phyloP scores from a whole-genome alignment of 2,329 filamentous ascomycete genomes.

The Colletotrichum tropicicola region DNA sequence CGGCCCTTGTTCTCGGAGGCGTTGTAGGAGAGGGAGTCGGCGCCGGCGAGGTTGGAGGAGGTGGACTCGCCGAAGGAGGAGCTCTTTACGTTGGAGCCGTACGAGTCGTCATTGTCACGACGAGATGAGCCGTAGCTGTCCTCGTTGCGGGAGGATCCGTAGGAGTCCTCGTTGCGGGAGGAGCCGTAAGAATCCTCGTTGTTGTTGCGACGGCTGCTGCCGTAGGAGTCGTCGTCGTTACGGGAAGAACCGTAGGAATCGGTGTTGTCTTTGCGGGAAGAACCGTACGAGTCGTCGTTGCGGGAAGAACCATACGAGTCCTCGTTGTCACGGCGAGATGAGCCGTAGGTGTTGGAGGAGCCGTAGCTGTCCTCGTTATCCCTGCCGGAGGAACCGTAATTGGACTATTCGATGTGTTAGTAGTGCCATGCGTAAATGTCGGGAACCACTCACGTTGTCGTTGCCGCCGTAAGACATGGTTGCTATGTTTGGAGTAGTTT shows the following conservation, averaged over 20 bases:
- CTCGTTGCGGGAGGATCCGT: constrained; percentile 28
- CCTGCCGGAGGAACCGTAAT: too few relatives aligned
- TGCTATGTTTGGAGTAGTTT: constrained; percentile 8
- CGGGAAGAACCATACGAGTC: too few relatives aligned
- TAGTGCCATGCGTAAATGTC: background rate
- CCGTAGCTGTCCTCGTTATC: constrained; percentile 32
- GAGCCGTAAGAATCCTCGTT: constrained; percentile 34
- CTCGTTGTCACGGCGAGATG: constrained; percentile 28
- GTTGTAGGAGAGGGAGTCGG: constrained; percentile 32
- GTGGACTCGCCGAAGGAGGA: constrained; percentile 10
- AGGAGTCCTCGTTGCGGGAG: constrained; percentile 26
- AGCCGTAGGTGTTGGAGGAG: constrained; percentile 11
- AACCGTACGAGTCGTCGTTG: constrained; percentile 30
- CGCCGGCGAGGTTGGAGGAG: constrained; percentile 30
- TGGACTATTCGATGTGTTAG: constrained; percentile 32
- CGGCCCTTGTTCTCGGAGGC: constrained; percentile 32
- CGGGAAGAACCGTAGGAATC: background rate
- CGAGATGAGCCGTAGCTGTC: constrained; percentile 24
- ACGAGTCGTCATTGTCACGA: constrained; percentile 32
- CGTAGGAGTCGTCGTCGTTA: constrained; percentile 31
- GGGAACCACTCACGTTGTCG: constrained; percentile 43
- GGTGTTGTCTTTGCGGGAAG: too few relatives aligned
- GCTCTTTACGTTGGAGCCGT: constrained; percentile 21
- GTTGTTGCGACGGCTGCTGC: constrained; percentile 30
- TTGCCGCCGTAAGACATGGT: constrained; percentile 59